A percentile compares a stretch with the other conserved stretches of the same genome.
Evolutionary conservation across 331 rosid genomes (phyloP).

Genomic region (Quercus phellos): DNA sequence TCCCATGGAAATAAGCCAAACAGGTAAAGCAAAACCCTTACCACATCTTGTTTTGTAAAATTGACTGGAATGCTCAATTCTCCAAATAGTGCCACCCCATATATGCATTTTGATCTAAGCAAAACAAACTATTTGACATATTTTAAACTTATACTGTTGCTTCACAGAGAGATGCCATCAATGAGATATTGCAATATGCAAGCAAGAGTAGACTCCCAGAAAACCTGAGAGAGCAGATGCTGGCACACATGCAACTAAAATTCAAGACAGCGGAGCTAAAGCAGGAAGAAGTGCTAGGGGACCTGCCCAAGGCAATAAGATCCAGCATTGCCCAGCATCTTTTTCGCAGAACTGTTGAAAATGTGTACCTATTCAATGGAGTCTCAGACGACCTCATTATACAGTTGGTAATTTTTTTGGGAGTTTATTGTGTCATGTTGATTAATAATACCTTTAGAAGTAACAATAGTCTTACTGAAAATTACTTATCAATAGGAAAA

Average conservation of each 20-base stretch:
- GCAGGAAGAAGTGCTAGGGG: slow-evolving; percentile 65
- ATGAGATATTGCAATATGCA: slow-evolving; percentile 60
- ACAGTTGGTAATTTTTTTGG: slow-evolving; percentile 47
- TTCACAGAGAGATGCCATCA: slow-evolving; percentile 64
- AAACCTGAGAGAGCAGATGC: slow-evolving; percentile 77
- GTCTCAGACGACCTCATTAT: slow-evolving; percentile 62
- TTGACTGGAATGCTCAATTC: too few species aligned
- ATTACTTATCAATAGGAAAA: background rate
- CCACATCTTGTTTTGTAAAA: too few species aligned
- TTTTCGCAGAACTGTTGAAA: slow-evolving; percentile 49
- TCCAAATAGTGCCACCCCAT: too few species aligned
- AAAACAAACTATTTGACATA: too few species aligned
- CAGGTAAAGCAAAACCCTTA: too few species aligned
- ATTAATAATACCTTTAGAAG: background rate
- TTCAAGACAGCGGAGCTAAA: slow-evolving; percentile 79
- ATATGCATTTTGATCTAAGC: too few species aligned
- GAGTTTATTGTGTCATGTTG: background rate
- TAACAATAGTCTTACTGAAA: background rate
- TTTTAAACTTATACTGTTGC: slow-evolving; percentile 5
- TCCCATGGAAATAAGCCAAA: too few species aligned
- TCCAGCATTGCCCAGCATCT: slow-evolving; percentile 74
- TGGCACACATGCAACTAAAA: slow-evolving; percentile 78
- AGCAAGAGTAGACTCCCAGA: slow-evolving; percentile 74
- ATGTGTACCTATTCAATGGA: slow-evolving; percentile 65
- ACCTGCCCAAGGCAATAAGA: slow-evolving; percentile 79